These are phyloP conservation scores for Crassisporium funariophilum DNA, from an alignment of 768 basidiomycete species.

Conservation along the genomic window DNA sequence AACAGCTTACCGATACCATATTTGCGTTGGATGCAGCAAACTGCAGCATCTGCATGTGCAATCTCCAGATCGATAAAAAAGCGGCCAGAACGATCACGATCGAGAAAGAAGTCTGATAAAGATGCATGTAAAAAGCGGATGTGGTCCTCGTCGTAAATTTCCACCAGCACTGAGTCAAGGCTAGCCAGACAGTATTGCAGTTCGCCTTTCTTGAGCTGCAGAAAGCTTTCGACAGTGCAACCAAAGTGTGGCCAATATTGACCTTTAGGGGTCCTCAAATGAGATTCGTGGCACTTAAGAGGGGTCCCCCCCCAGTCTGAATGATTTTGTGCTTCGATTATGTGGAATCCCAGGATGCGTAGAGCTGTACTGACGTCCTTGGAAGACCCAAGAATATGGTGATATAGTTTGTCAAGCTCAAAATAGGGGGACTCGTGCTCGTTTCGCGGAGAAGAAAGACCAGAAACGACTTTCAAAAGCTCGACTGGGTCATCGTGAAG, in stretches of 20 bases:
- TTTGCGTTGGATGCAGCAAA: too few species aligned
- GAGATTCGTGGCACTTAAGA: too few species aligned
- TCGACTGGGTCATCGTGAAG: background rate
- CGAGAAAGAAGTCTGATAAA: conserved; percentile 11
- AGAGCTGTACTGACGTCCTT: background rate
- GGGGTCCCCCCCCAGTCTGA: too few species aligned
- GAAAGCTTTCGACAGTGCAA: conserved; percentile 12
- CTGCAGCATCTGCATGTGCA: too few species aligned
- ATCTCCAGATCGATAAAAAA: conserved; percentile 11
- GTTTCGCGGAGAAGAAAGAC: too few species aligned
- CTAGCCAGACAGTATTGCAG: conserved; percentile 6
- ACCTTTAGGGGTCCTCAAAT: too few species aligned
- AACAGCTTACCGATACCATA: too few species aligned
- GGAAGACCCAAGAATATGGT: background rate
- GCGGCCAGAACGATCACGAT: conserved; percentile 12
- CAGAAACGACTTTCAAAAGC: conserved; percentile 1
- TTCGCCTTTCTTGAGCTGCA: conserved; percentile 7
- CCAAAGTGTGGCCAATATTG: too few species aligned
- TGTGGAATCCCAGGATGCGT: background rate
- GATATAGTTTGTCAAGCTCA: conserved; percentile 7
- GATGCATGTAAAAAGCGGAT: conserved; percentile 12
- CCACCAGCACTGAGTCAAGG: conserved; percentile 8
- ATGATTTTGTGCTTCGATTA: conserved; percentile 2
- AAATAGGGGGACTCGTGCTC: background rate
- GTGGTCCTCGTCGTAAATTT: background rate